A percentile compares a stretch with the other conserved stretches of the same genome.
phyloP scores from a whole-genome alignment of 2,329 filamentous ascomycete species.

The Apiospora marii region DNA sequence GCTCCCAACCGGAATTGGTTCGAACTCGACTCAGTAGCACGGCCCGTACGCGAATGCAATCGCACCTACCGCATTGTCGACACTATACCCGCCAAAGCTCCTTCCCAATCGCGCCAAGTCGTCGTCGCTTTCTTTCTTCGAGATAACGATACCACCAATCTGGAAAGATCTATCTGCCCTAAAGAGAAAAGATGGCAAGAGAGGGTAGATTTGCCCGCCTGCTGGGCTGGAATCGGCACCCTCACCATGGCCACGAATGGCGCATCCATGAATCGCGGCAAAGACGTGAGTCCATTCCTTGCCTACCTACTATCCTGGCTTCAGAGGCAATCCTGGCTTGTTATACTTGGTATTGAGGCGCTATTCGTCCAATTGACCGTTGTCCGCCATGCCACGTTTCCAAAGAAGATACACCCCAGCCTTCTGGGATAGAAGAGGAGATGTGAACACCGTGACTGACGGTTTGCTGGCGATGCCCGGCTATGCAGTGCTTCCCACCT shows the following conservation, averaged over 20 bases:
- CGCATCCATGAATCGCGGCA: slow-evolving; percentile 54
- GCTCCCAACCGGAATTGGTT: not conserved
- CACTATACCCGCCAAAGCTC: not conserved
- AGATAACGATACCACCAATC: not conserved
- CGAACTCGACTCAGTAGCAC: not conserved
- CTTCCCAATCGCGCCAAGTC: not conserved
- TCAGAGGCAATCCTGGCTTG: not conserved
- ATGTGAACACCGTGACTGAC: not conserved
- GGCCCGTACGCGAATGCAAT: slow-evolving; percentile 5
- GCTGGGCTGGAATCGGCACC: slow-evolving; percentile 46
- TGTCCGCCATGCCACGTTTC: not conserved
- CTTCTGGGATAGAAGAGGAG: not conserved
- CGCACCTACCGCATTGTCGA: not conserved
- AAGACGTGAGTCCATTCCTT: slow-evolving; percentile 48
- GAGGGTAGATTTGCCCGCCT: slow-evolving; percentile 36
- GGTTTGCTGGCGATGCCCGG: slow-evolving; percentile 3
- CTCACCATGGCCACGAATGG: slow-evolving; percentile 42
- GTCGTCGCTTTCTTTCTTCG: not conserved
- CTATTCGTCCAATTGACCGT: not conserved
- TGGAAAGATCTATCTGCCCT: not conserved
- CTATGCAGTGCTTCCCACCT: slow-evolving; percentile 69
- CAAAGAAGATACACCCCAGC: not conserved
- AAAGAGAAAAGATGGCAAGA: slow-evolving; percentile 29
- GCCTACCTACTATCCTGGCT: not conserved
- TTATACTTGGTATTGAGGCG: not conserved